These are phyloP conservation scores for Umbellularia californica DNA, from an alignment of 164 flowering plant species.

Conservation along the genomic window DNA sequence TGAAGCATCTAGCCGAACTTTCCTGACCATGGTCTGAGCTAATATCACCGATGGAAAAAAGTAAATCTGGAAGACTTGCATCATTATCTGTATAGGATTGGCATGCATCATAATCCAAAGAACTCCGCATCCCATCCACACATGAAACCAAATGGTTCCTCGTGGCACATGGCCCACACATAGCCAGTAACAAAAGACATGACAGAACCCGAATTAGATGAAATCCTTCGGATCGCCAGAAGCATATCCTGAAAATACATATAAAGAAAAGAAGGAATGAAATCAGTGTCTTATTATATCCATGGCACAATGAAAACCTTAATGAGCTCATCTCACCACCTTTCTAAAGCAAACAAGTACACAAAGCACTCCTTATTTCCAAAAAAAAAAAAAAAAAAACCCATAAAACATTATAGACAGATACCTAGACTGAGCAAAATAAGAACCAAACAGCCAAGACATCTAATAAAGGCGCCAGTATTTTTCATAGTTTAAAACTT, in stretches of 20 bases:
- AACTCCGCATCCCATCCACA: slow-evolving; percentile 20
- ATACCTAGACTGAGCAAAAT: too few relatives aligned
- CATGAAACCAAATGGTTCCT: slow-evolving; percentile 10
- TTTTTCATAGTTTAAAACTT: too few relatives aligned
- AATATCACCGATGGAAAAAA: slow-evolving; percentile 20
- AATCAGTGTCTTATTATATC: too few relatives aligned
- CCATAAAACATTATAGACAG: too few relatives aligned
- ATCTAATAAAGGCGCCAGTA: too few relatives aligned
- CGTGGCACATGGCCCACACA: slow-evolving; percentile 30
- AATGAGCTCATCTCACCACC: background rate
- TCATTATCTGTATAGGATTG: slow-evolving; percentile 17
- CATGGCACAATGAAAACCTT: background rate
- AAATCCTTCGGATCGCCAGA: slow-evolving; percentile 18
- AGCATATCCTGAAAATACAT: slow-evolving; percentile 39
- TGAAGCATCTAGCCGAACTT: slow-evolving; percentile 8
- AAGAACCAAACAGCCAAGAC: too few relatives aligned
- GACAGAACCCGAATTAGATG: slow-evolving; percentile 28
- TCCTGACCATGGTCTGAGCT: slow-evolving; percentile 18
- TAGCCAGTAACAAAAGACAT: slow-evolving; percentile 28
- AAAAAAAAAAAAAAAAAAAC: too few relatives aligned
- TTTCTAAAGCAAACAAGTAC: background rate
- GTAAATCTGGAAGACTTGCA: slow-evolving; percentile 18
- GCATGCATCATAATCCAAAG: slow-evolving; percentile 33
- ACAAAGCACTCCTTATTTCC: background rate
- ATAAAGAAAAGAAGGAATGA: background rate